phyloP scores from a whole-genome alignment of 2,329 filamentous ascomycete genomes.

The Trichocomaceae sp. region DNA sequence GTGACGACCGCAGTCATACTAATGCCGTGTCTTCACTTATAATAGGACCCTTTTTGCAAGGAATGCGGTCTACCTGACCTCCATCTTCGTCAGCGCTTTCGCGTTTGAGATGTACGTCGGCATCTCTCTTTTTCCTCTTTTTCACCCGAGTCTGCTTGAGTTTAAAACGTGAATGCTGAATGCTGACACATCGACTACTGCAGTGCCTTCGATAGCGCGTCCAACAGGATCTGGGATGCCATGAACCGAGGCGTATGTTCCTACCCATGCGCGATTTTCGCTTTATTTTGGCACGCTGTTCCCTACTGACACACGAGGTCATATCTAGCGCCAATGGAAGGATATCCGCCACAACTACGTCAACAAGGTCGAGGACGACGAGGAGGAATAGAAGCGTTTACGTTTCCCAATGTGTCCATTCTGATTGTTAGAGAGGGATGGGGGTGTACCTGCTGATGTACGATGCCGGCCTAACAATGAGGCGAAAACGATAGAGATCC shows the following conservation, averaged over 20 bases:
- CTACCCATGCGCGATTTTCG: not conserved
- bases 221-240: constrained; percentile 84
- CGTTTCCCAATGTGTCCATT: not conserved
- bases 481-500: constrained; percentile 9
- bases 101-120: constrained; percentile 80
- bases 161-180: not conserved
- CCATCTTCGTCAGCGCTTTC: constrained; percentile 83
- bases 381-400: constrained; percentile 36
- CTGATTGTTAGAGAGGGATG: constrained; percentile 9
- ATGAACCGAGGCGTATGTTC: constrained; percentile 82
- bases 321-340: constrained; percentile 91
- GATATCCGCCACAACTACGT: constrained; percentile 92
- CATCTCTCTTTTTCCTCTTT: not conserved
- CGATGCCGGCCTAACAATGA: not conserved
- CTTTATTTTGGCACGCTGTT: not conserved
- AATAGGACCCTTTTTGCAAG: constrained; percentile 72
- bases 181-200: constrained; percentile 10
- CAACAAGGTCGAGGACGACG: constrained; percentile 61
- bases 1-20: constrained; percentile 12
- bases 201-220: constrained; percentile 74
- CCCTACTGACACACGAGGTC: constrained; percentile 15
- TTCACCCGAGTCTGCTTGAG: not conserved
- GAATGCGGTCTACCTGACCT: constrained; percentile 80
- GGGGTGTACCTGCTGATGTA: constrained; percentile 12
- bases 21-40: constrained; percentile 13